phyloP scores from a whole-genome alignment of 768 basidiomycete species.

The Tricholoma furcatifolium region DNA sequence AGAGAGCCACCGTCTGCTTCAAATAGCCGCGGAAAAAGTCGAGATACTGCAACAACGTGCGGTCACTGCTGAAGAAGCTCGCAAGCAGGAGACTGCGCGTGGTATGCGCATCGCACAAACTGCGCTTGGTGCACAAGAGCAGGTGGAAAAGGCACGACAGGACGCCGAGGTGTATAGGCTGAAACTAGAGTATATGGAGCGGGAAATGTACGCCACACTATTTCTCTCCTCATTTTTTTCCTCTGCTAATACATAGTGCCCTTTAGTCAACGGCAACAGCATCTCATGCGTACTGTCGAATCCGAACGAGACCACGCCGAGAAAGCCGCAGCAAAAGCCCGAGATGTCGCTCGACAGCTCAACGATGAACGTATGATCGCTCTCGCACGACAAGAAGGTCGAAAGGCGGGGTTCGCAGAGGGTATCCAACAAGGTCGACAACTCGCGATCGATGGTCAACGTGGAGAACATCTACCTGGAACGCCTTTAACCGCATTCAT shows the following conservation, averaged over 20 bases:
- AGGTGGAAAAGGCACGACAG: constrained; percentile 23
- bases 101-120: constrained; percentile 25
- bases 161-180: constrained; percentile 25
- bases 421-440: constrained; percentile 51
- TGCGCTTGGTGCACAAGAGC: constrained; percentile 27
- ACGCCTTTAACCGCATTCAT: constrained; percentile 15
- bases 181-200: constrained; percentile 23
- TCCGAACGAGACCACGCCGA: constrained; percentile 32
- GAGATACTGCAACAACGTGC: constrained; percentile 20
- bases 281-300: constrained; percentile 25
- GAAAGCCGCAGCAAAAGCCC: constrained; percentile 35
- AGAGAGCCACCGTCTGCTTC: constrained; percentile 28
- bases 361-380: constrained; percentile 51
- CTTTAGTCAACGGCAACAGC: constrained; percentile 23
- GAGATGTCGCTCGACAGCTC: constrained; percentile 51
- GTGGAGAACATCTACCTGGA: not conserved
- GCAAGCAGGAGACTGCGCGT: constrained; percentile 17
- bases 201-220: constrained; percentile 25
- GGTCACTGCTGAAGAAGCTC: constrained; percentile 14
- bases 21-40: constrained; percentile 24
- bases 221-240: not conserved
- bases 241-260: not conserved
- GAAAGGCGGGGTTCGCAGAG: constrained; percentile 40
- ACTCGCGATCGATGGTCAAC: constrained; percentile 6
- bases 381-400: constrained; percentile 56